A percentile compares a stretch with the other conserved stretches of the same genome.
Evolutionary conservation across 768 basidiomycete species (phyloP).

Genomic region (Amanita subjunquillea): DNA sequence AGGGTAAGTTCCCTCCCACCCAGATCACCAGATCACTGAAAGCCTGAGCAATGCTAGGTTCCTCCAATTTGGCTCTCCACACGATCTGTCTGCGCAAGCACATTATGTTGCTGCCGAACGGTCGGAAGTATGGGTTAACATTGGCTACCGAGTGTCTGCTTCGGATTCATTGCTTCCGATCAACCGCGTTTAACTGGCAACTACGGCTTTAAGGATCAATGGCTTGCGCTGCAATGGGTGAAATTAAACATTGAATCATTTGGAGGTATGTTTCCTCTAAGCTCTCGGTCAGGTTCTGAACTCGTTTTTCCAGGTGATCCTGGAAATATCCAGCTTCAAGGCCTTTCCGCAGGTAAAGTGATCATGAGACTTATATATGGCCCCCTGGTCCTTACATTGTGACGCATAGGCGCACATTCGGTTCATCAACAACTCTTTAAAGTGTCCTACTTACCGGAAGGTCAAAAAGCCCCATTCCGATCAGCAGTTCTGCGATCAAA

Average conservation of each 20-base stretch:
- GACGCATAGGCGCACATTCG: conserved; percentile 50
- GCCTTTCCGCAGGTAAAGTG: conserved; percentile 57
- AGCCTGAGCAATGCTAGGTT: conserved; percentile 30
- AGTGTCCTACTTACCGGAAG: conserved; percentile 50
- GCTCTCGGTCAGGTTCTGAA: not conserved
- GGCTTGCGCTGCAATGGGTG: conserved; percentile 69
- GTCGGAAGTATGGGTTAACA: conserved; percentile 65
- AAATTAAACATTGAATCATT: conserved; percentile 56
- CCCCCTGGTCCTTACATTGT: not conserved
- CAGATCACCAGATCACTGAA: not conserved
- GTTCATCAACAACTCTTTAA: conserved; percentile 68
- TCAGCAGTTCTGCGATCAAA: conserved; percentile 68
- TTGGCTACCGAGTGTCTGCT: conserved; percentile 67
- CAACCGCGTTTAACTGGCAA: conserved; percentile 56
- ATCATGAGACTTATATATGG: not conserved
- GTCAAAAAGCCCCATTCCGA: conserved; percentile 49
- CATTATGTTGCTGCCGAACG: conserved; percentile 57
- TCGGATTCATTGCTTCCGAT: conserved; percentile 67
- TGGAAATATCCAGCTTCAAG: conserved; percentile 47
- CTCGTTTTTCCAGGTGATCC: conserved; percentile 37
- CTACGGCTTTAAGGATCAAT: conserved; percentile 81
- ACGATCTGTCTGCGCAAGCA: conserved; percentile 46
- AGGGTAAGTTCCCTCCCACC: conserved; percentile 32
- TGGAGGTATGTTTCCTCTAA: conserved; percentile 37
- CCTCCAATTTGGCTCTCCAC: conserved; percentile 72